Base-by-base conservation (phyloP, 2,329 filamentous ascomycete genomes). In the Ophiobolus disseminans region DNA sequence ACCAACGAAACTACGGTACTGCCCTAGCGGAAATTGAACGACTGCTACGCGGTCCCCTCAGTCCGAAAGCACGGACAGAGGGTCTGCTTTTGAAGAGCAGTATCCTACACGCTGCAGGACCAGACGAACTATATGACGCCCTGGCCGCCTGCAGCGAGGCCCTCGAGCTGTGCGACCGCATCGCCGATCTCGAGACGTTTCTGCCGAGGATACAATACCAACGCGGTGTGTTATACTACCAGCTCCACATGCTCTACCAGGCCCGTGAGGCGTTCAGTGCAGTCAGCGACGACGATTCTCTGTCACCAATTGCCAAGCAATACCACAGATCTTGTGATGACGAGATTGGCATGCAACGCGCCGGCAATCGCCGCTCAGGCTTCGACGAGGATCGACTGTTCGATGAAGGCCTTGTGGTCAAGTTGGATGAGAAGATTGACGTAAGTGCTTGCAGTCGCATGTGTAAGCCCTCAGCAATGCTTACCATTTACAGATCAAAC, bases 131-230 rank as follows among this genome's bases (percentile, higher is more conserved):
- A 3, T 63, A 55, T 22, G 61, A 69, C 5, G 65, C 66, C 1
- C 56, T 72, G 3, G 68, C 67, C 19, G 58, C 60, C 1, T 72
- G 67, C 32, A 68, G 61, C 41, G 67, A 70, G 31, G 67, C 66
- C 8, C 26, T 70, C 19, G 63, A 66, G 23, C 41, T 69, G 1
- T 70, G 67, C 45, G 45, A 60, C 20, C 60, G 58, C 10, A 26
- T 62, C 1, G 44, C 56, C 0, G 62, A 65, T 14, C 43, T 68
- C 3, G 50, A 62, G 17, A 36, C 31, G 7, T 54, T 65, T 17
- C 37, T 67, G 1, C 61, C 67, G 0, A 56, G 53, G 31, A 60
- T 69, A 25, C 66, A 64, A 25, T 65, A 62, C 25, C 62, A 71
- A 25, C 59, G 58, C 13, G 58, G 61, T 2, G 9, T 68, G 3